These are phyloP conservation scores for Elaeis oleifera DNA, from an alignment of 202 grass and related monocot species.

Conservation along the genomic window DNA sequence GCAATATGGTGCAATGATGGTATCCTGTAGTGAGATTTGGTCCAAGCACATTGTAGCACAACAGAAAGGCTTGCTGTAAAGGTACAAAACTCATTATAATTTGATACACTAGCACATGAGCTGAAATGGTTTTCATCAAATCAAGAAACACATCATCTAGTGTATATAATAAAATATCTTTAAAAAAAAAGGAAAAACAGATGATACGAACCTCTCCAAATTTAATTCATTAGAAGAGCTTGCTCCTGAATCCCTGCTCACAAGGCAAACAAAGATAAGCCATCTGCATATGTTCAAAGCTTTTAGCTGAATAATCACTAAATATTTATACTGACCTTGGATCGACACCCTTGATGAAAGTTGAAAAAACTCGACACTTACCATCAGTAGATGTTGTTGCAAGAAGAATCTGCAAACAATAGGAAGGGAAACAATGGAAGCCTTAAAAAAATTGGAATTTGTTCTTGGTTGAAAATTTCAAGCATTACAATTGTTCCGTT, in stretches of 20 bases:
- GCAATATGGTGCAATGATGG: too few relatives aligned
- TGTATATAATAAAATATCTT: too few relatives aligned
- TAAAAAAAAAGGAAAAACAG: too few relatives aligned
- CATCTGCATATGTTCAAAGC: conserved; percentile 19
- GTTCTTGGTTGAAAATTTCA: conserved; percentile 7
- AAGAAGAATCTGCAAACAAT: conserved; percentile 71
- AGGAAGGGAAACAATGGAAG: conserved; percentile 12
- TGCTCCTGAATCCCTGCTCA: conserved; percentile 48
- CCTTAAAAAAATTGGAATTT: neutral
- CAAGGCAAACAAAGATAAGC: conserved; percentile 27
- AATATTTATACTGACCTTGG: conserved; percentile 27
- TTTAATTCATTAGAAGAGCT: conserved; percentile 52
- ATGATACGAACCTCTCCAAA: conserved; percentile 70
- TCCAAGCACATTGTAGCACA: too few relatives aligned
- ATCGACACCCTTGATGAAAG: conserved; percentile 92
- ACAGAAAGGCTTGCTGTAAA: too few relatives aligned
- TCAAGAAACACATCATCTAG: too few relatives aligned
- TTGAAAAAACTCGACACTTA: conserved; percentile 96
- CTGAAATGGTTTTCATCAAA: too few relatives aligned
- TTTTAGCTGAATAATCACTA: conserved; percentile 8
- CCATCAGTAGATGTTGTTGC: conserved; percentile 95
- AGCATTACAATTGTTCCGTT: too few relatives aligned
- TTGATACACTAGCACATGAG: too few relatives aligned
- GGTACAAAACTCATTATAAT: too few relatives aligned
- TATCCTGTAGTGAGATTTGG: too few relatives aligned